Base-by-base conservation (phyloP, 83 land plant genomes). In the Thuja plicata region DNA sequence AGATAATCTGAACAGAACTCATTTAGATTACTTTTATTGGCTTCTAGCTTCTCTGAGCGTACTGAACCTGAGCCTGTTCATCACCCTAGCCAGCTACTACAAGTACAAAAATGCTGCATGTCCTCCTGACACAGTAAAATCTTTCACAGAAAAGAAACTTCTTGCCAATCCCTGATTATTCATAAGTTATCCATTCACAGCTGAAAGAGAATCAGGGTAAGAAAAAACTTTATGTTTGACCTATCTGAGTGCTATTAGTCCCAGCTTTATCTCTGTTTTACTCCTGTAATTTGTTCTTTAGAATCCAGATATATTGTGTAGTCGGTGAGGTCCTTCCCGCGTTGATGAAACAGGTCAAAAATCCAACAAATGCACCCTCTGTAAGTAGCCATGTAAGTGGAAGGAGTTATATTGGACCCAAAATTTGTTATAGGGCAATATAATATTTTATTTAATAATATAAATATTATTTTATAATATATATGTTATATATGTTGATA, bases 11-110 rank as follows among this genome's bases (percentile, higher is more conserved):
- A 95, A 95, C 62, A 90, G 87, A 1, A 91, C 92, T 43, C 92
- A 93, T 73, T 90, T 95, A 11, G 91, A 93, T 87, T 90, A 89
- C 87, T 95, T 92, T 87, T 95, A 92, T 40, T 92, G 93, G 96
- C 88, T 95, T 60, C 88, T 95, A 52, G 95, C 94, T 0, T 92
- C 76, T 19, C 74, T 95, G 86, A 91, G 91, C 83, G 87, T 88
- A 41, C 8, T 92, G 3, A 89, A 89, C 57, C 79, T 92, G 66
- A 38, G 84, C 32, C 0, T 88, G 6, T 90, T 52, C 54, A 24
- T 88, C 9, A 12, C 35, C 79, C 80, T 90, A 60, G 70, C 93
- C 37, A 40, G 45, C 34, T 77, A 60, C 62, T 92, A 92, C 50
- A 82, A 77, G 27, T 92, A 92, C 66, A 92, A 90, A 85, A 89